These are phyloP conservation scores for Colletotrichum siamense DNA, from an alignment of 2,329 filamentous ascomycete genomes.

Conservation along the genomic window DNA sequence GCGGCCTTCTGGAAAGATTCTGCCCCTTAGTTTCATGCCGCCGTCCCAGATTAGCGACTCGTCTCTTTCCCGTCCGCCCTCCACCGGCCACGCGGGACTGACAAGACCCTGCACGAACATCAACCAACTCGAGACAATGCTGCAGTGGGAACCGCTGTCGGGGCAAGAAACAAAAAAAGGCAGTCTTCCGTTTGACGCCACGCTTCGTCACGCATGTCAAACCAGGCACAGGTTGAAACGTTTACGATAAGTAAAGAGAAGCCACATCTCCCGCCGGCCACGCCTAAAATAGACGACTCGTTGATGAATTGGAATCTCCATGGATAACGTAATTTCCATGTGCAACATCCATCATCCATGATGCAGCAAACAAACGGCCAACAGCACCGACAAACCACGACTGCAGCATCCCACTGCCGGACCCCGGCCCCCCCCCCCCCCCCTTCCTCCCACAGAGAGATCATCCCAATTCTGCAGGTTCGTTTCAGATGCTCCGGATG, in stretches of 20 bases:
- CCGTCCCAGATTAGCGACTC: slow-evolving; percentile 19
- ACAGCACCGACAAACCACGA: background rate
- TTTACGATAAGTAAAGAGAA: background rate
- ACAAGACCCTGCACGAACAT: slow-evolving; percentile 11
- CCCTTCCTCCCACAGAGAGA: background rate
- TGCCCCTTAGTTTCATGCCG: slow-evolving; percentile 9
- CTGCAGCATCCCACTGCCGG: background rate
- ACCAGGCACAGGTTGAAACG: background rate
- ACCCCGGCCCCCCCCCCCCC: background rate
- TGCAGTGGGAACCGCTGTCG: slow-evolving; percentile 12
- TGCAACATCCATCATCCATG: background rate
- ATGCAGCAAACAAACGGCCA: background rate
- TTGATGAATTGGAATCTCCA: background rate
- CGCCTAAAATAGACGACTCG: background rate
- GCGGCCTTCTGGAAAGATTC: slow-evolving; percentile 19
- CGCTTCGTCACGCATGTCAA: background rate
- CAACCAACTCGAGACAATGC: slow-evolving; percentile 6
- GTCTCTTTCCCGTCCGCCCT: slow-evolving; percentile 2
- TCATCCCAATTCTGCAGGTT: slow-evolving; percentile 13
- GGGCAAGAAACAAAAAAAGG: slow-evolving; percentile 7
- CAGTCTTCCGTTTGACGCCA: background rate
- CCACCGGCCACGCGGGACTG: slow-evolving; percentile 7
- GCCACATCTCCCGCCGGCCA: background rate
- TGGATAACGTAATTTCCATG: background rate
- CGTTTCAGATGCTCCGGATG: slow-evolving; percentile 18